phyloP scores from a whole-genome alignment of 306 rosid genomes.

The Phaseolus lunatus region DNA sequence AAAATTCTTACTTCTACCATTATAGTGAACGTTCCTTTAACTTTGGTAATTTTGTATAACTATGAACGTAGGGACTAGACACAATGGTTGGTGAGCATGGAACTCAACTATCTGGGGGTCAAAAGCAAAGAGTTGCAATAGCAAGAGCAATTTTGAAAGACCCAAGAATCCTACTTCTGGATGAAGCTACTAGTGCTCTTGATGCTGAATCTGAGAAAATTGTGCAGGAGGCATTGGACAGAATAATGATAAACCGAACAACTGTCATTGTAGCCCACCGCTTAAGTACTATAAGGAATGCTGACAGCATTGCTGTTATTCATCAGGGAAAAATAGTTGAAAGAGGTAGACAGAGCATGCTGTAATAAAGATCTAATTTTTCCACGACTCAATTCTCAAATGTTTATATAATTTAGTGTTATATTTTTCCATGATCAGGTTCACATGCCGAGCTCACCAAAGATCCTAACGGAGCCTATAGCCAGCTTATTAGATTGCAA shows the following conservation, averaged over 20 bases:
- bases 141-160: constrained; percentile 79
- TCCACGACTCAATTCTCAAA: neutral
- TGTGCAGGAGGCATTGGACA: constrained; percentile 73
- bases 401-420: neutral
- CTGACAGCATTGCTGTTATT: constrained; percentile 69
- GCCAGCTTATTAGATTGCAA: constrained; percentile 72
- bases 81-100: constrained; percentile 81
- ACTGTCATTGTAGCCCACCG: constrained; percentile 80
- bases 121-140: constrained; percentile 69
- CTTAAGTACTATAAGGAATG: constrained; percentile 67
- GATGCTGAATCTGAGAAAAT: constrained; percentile 73
- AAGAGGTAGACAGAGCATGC: constrained; percentile 54
- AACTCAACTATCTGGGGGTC: constrained; percentile 77
- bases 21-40: neutral
- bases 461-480: constrained; percentile 69
- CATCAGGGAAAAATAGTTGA: constrained; percentile 71
- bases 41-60: constrained; percentile 7
- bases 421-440: constrained; percentile 50
- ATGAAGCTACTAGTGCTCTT: constrained; percentile 68
- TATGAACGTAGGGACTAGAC: constrained; percentile 57
- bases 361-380: neutral
- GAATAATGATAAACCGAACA: constrained; percentile 66
- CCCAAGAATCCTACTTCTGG: constrained; percentile 72
- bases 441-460: constrained; percentile 62
- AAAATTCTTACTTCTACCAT: neutral